These are phyloP conservation scores for Chrysanthemum seticuspe DNA, from an alignment of 129 eudicot genomes.

Conservation along the genomic window DNA sequence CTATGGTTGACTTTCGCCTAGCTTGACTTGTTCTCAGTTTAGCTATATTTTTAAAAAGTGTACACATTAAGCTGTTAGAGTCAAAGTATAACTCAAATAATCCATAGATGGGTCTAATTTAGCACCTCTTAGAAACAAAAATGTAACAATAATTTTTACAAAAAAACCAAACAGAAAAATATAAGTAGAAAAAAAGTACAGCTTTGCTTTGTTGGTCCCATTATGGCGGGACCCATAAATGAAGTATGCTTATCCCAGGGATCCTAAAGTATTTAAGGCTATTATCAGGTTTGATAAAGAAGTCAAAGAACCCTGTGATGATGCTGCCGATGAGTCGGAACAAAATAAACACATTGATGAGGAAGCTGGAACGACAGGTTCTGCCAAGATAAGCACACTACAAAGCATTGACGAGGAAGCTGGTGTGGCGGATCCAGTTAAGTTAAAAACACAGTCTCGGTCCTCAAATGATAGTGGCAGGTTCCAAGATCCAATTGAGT, in stretches of 20 bases:
- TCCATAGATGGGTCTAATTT: not conserved
- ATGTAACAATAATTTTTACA: not conserved
- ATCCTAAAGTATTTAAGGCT: not conserved
- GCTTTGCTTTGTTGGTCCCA: not conserved
- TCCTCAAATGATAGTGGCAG: not conserved
- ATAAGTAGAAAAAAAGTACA: not conserved
- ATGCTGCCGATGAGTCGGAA: slow-evolving; percentile 40
- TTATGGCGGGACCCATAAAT: not conserved
- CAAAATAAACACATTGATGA: slow-evolving; percentile 42
- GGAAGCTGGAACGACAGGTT: too few relatives aligned
- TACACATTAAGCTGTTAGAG: not conserved
- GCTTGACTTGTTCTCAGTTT: not conserved
- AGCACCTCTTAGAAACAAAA: not conserved
- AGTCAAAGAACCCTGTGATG: slow-evolving; percentile 33
- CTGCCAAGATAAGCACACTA: too few relatives aligned
- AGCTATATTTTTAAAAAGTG: not conserved
- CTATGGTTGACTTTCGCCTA: not conserved
- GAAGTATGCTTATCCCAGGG: not conserved
- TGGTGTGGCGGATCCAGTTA: not conserved
- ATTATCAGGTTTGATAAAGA: slow-evolving; percentile 54
- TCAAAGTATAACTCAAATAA: not conserved
- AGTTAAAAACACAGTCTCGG: not conserved
- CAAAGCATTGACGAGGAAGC: slow-evolving; percentile 28
- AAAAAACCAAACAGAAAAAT: not conserved
- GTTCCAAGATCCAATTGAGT: too few relatives aligned